These are phyloP conservation scores for Globisporangium parvum DNA, from an alignment of 352 stramenopile genomes.

Conservation along the genomic window DNA sequence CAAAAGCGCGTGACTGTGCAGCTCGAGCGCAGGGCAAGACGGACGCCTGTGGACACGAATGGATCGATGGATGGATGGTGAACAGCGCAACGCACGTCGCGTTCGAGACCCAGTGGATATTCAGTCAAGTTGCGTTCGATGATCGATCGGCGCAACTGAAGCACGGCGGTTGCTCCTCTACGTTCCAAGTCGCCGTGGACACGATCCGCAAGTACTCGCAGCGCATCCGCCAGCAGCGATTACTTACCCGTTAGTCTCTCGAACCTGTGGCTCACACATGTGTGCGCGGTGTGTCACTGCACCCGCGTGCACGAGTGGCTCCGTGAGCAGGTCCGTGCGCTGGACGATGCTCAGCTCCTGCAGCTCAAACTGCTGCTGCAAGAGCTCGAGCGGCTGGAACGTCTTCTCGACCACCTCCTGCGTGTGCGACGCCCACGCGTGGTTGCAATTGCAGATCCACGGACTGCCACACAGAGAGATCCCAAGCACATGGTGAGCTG, in stretches of 20 bases:
- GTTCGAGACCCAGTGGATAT: no score
- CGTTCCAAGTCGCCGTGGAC: no score
- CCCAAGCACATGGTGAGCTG: neutral
- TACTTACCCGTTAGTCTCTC: slow-evolving; percentile 7
- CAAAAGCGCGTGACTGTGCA: no score
- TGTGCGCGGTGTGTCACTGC: neutral
- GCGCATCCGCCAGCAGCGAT: slow-evolving; percentile 8
- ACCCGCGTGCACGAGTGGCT: slow-evolving; percentile 25
- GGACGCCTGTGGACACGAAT: no score
- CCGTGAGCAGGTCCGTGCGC: slow-evolving; percentile 47
- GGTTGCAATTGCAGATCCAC: slow-evolving; percentile 82
- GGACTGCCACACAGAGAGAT: slow-evolving; percentile 24
- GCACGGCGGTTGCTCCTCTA: no score
- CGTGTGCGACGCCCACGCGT: slow-evolving; percentile 49
- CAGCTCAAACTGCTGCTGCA: slow-evolving; percentile 31
- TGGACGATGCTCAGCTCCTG: slow-evolving; percentile 50
- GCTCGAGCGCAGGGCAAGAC: no score
- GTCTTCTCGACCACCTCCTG: slow-evolving; percentile 50
- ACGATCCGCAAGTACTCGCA: no score
- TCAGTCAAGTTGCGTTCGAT: no score
- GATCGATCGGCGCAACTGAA: no score
- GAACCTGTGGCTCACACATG: neutral
- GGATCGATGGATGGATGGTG: no score
- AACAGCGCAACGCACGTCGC: no score
- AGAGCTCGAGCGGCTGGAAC: slow-evolving; percentile 36